Conservation (phyloP, 2,329 filamentous ascomycete genomes). For the Colletotrichum orchidophilum region DNA sequence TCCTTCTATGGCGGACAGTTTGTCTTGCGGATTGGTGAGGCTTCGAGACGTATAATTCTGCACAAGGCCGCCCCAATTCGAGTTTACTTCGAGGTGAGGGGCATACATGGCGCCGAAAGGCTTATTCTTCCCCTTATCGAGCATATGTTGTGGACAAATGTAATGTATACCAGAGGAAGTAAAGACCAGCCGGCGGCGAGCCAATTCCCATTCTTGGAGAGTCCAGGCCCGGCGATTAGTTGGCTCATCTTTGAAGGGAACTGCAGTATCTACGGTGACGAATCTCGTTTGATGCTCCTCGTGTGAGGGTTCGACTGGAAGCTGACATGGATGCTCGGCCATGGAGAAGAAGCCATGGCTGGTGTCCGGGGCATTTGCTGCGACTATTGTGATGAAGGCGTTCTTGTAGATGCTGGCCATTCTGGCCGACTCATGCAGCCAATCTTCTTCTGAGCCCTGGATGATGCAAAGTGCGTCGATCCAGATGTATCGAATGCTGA, state of each 20-base stretch:
- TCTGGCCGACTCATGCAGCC: background rate
- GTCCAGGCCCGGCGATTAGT: background rate
- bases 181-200: background rate
- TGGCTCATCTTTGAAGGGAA: background rate
- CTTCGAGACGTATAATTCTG: background rate
- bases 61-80: background rate
- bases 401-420: background rate
- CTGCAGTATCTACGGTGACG: background rate
- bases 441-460: background rate
- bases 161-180: background rate
- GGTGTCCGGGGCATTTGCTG: background rate
- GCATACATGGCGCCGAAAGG: background rate
- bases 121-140: background rate
- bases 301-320: background rate
- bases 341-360: background rate
- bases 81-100: background rate
- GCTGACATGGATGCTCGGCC: background rate
- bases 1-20: background rate
- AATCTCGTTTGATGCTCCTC: background rate
- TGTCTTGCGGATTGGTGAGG: background rate
- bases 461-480: background rate
- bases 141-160: background rate
- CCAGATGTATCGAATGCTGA: background rate
- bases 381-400: background rate
- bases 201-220: background rate